Evolutionary conservation across 805 yeast genomes (phyloP).

Genomic region (Nadsonia fulvescens): DNA sequence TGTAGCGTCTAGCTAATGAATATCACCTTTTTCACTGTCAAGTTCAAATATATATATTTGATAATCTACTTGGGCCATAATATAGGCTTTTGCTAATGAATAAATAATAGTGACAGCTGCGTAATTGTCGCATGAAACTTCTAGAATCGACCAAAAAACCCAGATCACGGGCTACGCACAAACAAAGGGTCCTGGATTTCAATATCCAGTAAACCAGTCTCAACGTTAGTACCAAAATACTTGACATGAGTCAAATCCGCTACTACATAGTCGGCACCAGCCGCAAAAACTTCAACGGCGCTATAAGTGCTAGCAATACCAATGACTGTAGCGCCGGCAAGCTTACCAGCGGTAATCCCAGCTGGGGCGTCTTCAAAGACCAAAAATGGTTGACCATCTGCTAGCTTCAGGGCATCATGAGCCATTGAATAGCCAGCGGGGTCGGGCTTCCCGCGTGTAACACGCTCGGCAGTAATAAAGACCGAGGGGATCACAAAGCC

Average conservation of each 20-base stretch:
- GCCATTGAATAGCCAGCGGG: conserved; percentile 55
- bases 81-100: no score
- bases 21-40: no score
- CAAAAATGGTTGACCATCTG: conserved; percentile 24
- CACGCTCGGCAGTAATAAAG: conserved; percentile 71
- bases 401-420: conserved; percentile 20
- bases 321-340: conserved; percentile 65
- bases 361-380: conserved; percentile 85
- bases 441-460: conserved; percentile 65
- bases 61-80: no score
- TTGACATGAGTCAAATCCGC: conserved; percentile 48
- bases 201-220: no score
- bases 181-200: no score
- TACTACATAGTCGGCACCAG: conserved; percentile 73
- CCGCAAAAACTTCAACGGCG: conserved; percentile 45
- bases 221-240: no score
- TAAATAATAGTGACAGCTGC: no score
- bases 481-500: conserved; percentile 45
- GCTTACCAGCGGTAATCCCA: conserved; percentile 69
- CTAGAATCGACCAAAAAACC: no score
- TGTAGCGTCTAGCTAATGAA: no score
- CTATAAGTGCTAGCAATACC: conserved; percentile 73
- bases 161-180: no score
- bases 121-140: no score
- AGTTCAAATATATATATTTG: no score